phyloP scores from a whole-genome alignment of 2,329 filamentous ascomycete genomes.

The Penicillium frequentans region DNA sequence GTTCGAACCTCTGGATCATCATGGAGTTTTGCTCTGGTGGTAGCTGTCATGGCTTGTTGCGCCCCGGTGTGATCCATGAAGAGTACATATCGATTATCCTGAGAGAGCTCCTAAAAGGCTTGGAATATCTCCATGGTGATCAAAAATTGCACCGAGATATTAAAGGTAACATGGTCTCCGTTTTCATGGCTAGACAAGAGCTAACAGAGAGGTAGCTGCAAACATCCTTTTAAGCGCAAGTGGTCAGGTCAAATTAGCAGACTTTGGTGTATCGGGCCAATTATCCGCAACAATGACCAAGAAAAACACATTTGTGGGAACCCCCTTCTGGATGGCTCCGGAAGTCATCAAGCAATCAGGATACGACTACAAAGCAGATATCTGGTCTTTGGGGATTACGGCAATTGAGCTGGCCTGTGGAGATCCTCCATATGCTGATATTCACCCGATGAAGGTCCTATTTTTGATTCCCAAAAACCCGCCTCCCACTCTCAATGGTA shows the following conservation, averaged over 20 bases:
- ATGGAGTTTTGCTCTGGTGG: conserved; percentile 99
- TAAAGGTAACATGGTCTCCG: conserved; percentile 64
- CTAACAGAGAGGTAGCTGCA: conserved; percentile 63
- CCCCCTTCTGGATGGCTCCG: conserved; percentile 98
- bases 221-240: conserved; percentile 87
- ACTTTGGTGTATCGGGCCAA: conserved; percentile 96
- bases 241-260: conserved; percentile 93
- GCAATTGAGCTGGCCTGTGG: conserved; percentile 88
- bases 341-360: conserved; percentile 98
- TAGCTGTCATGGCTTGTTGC: conserved; percentile 94
- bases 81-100: conserved; percentile 97
- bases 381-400: conserved; percentile 95
- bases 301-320: conserved; percentile 98
- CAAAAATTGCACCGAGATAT: conserved; percentile 96
- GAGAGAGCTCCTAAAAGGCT: conserved; percentile 79
- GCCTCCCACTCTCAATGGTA: conserved; percentile 76
- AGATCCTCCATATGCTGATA: conserved; percentile 92
- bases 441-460: conserved; percentile 97
- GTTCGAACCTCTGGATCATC: conserved; percentile 96
- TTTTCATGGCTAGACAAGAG: background rate
- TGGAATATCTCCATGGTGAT: conserved; percentile 92
- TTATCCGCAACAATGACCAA: conserved; percentile 98
- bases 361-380: conserved; percentile 96
- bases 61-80: conserved; percentile 85
- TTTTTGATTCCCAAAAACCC: conserved; percentile 96